These are phyloP conservation scores for Tolypocladium sp. DNA, from an alignment of 2,329 filamentous ascomycete genomes.

Conservation along the genomic window DNA sequence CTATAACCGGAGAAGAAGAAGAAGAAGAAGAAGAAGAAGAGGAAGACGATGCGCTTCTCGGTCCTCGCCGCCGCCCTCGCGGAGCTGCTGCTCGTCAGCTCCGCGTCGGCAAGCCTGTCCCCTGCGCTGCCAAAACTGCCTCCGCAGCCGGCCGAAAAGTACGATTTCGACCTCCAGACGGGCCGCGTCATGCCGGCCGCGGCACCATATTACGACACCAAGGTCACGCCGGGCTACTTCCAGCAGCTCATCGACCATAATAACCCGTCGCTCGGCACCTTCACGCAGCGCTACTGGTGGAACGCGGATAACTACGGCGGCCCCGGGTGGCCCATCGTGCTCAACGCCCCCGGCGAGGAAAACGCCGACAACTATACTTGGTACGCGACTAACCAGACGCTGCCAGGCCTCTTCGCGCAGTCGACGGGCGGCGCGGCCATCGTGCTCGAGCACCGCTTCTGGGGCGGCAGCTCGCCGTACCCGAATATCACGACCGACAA, in stretches of 20 bases:
- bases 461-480: conserved; percentile 62
- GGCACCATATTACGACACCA: not conserved
- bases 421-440: conserved; percentile 63
- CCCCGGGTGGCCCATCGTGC: conserved; percentile 68
- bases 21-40: not conserved
- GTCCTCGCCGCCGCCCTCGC: not conserved
- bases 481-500: conserved; percentile 54
- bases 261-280: conserved; percentile 47
- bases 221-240: conserved; percentile 22
- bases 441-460: conserved; percentile 76
- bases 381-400: conserved; percentile 63
- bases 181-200: not conserved
- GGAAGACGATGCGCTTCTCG: not conserved
- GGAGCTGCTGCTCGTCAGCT: not conserved
- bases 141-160: not conserved
- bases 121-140: not conserved
- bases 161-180: not conserved
- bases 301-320: conserved; percentile 63
- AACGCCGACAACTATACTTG: conserved; percentile 47
- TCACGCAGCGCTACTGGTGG: conserved; percentile 70
- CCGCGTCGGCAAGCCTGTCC: not conserved
- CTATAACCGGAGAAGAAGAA: not conserved
- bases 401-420: conserved; percentile 54
- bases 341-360: conserved; percentile 59
- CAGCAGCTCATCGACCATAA: conserved; percentile 50